Percentiles rank a stretch among this genome's conserved stretches.
These are phyloP conservation scores for Silene noctiflora DNA, from an alignment of 179 eudicot species.

Conservation along the genomic window DNA sequence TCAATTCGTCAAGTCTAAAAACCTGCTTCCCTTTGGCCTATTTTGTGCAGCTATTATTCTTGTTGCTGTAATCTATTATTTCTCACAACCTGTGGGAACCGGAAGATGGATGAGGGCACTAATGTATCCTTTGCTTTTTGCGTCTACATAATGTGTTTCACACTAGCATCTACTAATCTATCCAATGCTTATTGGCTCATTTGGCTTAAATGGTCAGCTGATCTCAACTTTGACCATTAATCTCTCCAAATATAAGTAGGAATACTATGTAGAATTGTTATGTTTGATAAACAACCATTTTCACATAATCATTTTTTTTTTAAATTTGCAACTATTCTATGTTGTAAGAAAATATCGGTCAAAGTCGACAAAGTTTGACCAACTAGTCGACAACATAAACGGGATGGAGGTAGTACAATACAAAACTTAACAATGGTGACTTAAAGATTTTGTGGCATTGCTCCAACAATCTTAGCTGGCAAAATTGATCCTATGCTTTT, in stretches of 20 bases:
- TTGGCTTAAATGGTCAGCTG: too few relatives aligned
- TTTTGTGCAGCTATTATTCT: constrained; percentile 68
- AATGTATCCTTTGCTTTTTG: constrained; percentile 60
- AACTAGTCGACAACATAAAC: too few relatives aligned
- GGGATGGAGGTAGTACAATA: too few relatives aligned
- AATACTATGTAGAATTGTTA: too few relatives aligned
- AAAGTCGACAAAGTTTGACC: too few relatives aligned
- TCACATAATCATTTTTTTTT: too few relatives aligned
- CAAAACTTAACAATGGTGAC: constrained; percentile 28
- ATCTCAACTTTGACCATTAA: too few relatives aligned
- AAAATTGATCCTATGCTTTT: constrained; percentile 81
- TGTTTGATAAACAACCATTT: too few relatives aligned
- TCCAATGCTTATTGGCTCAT: too few relatives aligned
- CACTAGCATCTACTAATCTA: background rate
- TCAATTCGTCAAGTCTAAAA: background rate
- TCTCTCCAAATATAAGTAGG: too few relatives aligned
- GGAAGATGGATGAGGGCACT: constrained; percentile 72
- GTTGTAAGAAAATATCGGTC: too few relatives aligned
- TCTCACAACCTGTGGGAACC: constrained; percentile 70
- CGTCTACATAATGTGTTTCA: background rate
- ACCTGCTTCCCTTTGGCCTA: background rate
- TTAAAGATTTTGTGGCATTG: constrained; percentile 78
- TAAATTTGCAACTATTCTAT: too few relatives aligned
- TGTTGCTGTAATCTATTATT: constrained; percentile 78
- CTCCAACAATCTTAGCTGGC: constrained; percentile 88